Evolutionary conservation across 139 green algal species (phyloP), one percentile per base, ranked within the genome.

Genomic region (Trebouxia sp.): DNA sequence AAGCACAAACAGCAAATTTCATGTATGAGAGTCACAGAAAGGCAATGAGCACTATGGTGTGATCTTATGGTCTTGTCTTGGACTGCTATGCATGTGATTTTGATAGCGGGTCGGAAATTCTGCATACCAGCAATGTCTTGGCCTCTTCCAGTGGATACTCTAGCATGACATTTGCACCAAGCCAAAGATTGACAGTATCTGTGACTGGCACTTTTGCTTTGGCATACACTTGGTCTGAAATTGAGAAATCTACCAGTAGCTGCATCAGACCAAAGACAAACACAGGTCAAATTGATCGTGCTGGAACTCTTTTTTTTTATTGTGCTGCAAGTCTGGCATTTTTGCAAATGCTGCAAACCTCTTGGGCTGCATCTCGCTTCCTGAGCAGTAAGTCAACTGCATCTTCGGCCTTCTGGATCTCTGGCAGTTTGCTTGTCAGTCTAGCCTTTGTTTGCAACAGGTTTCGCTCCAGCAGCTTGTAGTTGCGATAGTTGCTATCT

Each of bases 151-250:
- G 80, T 3, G 85, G 26, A 65, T 96, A 97, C 75, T 96, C 93
- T 35, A 96, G 82, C 91, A 95, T 96, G 11, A 97, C 90, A 51
- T 92, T 90, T 22, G 93, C 93, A 3, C 93, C 93, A 53, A 97
- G 88, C 92, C 92, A 97, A 53, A 97, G 82, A 53, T 87, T 89
- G 53, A 95, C 92, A 32, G 11, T 72, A 17, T 83, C 38, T 28
- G 85, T 77, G 6, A 87, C 74, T 24, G 82, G 56, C 22, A 95
- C 48, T 48, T 65, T 82, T 14, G 92, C 92, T 41, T 89, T 87
- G 28, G 91, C 85, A 82, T 82, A 94, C 22, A 93, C 89, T 53
- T 91, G 81, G 81, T 95, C 88, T 6, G 84, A 80, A 41, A 96
- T 82, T 69, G 85, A 75, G 84, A 94, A 96, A 76, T 96, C 86